Conservation (phyloP, 495 filamentous ascomycete genomes). For the Viridothelium virens region DNA sequence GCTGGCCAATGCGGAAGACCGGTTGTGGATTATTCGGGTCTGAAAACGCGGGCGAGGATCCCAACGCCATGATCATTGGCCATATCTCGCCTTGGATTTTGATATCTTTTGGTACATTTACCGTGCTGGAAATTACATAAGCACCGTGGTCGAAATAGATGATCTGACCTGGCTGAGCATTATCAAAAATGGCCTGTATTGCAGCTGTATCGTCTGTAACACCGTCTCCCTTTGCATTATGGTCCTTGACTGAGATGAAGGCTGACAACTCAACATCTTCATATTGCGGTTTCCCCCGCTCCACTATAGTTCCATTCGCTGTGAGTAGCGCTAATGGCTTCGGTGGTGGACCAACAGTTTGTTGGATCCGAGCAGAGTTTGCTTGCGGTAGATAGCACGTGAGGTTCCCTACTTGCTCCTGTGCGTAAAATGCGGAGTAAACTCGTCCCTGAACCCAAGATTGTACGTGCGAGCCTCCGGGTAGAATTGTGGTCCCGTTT, state of each 20-base stretch:
- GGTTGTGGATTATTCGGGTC: constrained; percentile 61
- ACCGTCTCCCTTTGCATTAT: constrained; percentile 75
- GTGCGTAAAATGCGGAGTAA: constrained; percentile 41
- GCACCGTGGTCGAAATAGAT: constrained; percentile 90
- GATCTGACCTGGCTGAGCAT: constrained; percentile 51
- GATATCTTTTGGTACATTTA: constrained; percentile 73
- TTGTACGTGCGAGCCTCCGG: constrained; percentile 57
- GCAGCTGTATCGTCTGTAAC: constrained; percentile 57
- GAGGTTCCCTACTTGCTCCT: constrained; percentile 11
- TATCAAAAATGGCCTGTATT: constrained; percentile 66
- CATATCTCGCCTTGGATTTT: constrained; percentile 85
- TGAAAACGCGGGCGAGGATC: constrained; percentile 51
- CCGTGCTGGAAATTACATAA: constrained; percentile 75
- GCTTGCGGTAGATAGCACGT: constrained; percentile 24
- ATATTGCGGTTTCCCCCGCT: constrained; percentile 69
- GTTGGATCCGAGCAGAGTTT: constrained; percentile 38
- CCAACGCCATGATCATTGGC: constrained; percentile 74
- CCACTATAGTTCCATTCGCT: constrained; percentile 49
- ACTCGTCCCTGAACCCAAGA: constrained; percentile 69
- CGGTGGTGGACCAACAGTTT: constrained; percentile 39
- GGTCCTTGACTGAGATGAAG: constrained; percentile 69
- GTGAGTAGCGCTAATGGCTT: constrained; percentile 55
- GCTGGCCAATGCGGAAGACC: constrained; percentile 68
- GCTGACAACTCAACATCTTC: constrained; percentile 46
- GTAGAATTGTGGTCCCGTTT: constrained; percentile 52